Evolutionary conservation across 1,284 basidiomycete species (phyloP).

Genomic region (Boletellus sp.): DNA sequence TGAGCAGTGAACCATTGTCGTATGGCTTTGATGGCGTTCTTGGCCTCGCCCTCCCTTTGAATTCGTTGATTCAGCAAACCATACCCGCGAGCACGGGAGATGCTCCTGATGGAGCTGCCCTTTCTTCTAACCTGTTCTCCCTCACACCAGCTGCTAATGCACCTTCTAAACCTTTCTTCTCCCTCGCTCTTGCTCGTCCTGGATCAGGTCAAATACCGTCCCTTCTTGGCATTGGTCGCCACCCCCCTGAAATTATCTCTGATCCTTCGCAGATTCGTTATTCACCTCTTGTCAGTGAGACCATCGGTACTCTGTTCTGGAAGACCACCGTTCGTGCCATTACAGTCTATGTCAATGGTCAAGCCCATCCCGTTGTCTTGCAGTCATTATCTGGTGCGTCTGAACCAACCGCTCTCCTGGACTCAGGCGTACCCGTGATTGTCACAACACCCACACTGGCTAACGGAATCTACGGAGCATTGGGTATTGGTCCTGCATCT

Average conservation of each 20-base stretch:
- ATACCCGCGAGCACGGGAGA: slow-evolving; percentile 48
- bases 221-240: slow-evolving; percentile 61
- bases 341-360: slow-evolving; percentile 55
- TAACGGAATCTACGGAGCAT: slow-evolving; percentile 74
- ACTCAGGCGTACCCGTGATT: slow-evolving; percentile 65
- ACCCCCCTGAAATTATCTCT: slow-evolving; percentile 50
- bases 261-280: slow-evolving; percentile 56
- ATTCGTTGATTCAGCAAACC: slow-evolving; percentile 53
- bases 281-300: slow-evolving; percentile 39
- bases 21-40: slow-evolving; percentile 59
- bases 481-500: slow-evolving; percentile 53
- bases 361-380: slow-evolving; percentile 38
- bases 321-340: slow-evolving; percentile 52
- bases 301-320: slow-evolving; percentile 52
- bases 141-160: slow-evolving; percentile 49
- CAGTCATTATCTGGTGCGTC: slow-evolving; percentile 33
- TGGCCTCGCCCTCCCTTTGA: slow-evolving; percentile 67
- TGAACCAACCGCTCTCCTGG: slow-evolving; percentile 61
- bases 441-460: slow-evolving; percentile 57
- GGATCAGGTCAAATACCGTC: slow-evolving; percentile 54
- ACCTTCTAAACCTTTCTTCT: slow-evolving; percentile 59
- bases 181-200: slow-evolving; percentile 63
- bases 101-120: slow-evolving; percentile 57
- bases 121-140: slow-evolving; percentile 64
- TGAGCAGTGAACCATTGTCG: slow-evolving; percentile 53